A percentile compares a stretch with the other conserved stretches of the same genome.
Evolutionary conservation across 805 yeast species (phyloP).

Genomic region (Candida bentonensis): DNA sequence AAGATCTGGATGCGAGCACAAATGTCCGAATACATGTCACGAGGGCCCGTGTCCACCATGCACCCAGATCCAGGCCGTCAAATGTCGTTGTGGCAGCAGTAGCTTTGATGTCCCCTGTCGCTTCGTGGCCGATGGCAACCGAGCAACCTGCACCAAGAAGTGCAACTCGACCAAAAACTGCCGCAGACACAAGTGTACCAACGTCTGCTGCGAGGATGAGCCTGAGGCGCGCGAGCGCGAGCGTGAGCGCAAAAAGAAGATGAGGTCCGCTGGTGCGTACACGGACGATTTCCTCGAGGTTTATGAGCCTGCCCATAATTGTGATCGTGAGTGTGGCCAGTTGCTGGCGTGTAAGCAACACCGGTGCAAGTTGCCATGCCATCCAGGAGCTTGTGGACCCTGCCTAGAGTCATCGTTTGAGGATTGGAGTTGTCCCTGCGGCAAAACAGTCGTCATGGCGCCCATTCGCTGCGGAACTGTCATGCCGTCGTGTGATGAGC

Average conservation of each 20-base stretch:
- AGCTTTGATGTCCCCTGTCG: conserved; percentile 50
- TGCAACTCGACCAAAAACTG: conserved; percentile 69
- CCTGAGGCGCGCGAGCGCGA: conserved; percentile 43
- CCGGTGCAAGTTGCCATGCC: conserved; percentile 57
- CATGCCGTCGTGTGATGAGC: conserved; percentile 49
- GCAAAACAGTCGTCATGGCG: conserved; percentile 60
- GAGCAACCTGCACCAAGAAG: conserved; percentile 52
- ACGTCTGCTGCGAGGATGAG: conserved; percentile 58
- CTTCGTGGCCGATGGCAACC: conserved; percentile 34
- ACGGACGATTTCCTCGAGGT: conserved; percentile 36
- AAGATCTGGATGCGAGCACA: conserved; percentile 53
- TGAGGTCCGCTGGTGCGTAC: conserved; percentile 30
- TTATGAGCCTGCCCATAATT: conserved; percentile 62
- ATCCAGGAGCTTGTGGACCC: conserved; percentile 65
- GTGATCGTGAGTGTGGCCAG: conserved; percentile 52
- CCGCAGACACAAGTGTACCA: conserved; percentile 62
- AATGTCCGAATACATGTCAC: conserved; percentile 60
- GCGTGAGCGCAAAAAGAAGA: conserved; percentile 31
- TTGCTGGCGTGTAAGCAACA: conserved; percentile 55
- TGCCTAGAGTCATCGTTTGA: conserved; percentile 72
- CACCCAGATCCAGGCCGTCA: conserved; percentile 31
- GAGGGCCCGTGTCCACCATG: conserved; percentile 66
- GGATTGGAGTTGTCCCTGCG: conserved; percentile 70
- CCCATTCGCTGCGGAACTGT: conserved; percentile 77
- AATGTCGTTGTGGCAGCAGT: conserved; percentile 47